phyloP scores from a whole-genome alignment of 371 early-diverging fungal species.

The Coemansia sp. region DNA sequence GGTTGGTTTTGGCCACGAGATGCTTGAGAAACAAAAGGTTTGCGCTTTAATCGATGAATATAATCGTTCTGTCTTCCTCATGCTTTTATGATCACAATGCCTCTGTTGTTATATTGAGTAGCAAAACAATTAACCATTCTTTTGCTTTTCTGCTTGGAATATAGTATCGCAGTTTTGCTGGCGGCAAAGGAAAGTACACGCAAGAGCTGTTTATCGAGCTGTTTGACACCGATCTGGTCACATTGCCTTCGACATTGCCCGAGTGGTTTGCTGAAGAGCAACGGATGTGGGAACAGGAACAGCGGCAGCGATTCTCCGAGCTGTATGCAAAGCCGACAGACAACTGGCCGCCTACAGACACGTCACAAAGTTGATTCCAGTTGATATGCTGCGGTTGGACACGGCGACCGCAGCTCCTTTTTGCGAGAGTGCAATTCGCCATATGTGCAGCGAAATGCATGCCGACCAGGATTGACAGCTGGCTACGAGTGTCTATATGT shows the following conservation, averaged over 20 bases:
- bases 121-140: not conserved
- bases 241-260: slow-evolving; percentile 74
- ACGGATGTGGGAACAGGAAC: slow-evolving; percentile 39
- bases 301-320: slow-evolving; percentile 29
- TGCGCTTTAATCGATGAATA: too few relatives aligned
- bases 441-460: not conserved
- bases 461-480: not conserved
- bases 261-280: slow-evolving; percentile 63
- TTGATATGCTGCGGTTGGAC: not conserved
- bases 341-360: not conserved
- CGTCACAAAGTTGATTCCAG: not conserved
- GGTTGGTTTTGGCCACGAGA: too few relatives aligned
- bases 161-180: slow-evolving; percentile 84
- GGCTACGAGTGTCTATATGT: not conserved
- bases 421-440: not conserved
- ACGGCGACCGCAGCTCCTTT: not conserved
- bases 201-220: slow-evolving; percentile 94
- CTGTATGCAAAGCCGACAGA: slow-evolving; percentile 10
- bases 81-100: not conserved
- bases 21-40: too few relatives aligned
- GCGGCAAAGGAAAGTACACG: slow-evolving; percentile 78
- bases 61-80: not conserved
- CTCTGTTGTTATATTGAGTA: not conserved
- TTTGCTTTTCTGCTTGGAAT: not conserved
- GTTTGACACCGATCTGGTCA: slow-evolving; percentile 89